These are phyloP conservation scores for Trametes versicolor DNA, from an alignment of 1,284 basidiomycete genomes.

Conservation along the genomic window DNA sequence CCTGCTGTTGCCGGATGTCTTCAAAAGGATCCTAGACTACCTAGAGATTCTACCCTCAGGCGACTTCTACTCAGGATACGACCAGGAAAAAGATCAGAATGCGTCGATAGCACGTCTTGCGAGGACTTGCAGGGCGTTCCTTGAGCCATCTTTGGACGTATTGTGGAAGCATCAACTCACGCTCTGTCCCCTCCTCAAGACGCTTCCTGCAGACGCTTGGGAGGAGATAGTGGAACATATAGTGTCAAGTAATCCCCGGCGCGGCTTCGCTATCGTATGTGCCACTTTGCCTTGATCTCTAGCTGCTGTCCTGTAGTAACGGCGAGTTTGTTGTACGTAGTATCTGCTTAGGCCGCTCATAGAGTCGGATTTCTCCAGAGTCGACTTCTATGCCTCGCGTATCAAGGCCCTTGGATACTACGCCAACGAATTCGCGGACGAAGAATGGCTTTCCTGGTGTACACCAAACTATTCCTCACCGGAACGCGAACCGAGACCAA, in stretches of 20 bases:
- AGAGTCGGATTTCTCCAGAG: constrained; percentile 1
- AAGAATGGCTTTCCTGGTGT: not conserved
- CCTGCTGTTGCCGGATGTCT: too few relatives aligned
- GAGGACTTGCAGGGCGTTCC: not conserved
- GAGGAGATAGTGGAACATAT: not conserved
- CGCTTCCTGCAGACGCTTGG: not conserved
- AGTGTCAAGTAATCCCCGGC: too few relatives aligned
- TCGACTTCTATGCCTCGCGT: constrained; percentile 9
- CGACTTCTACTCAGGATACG: too few relatives aligned
- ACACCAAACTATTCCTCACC: not conserved
- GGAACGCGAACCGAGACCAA: not conserved
- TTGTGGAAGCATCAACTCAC: not conserved
- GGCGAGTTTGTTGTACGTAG: too few relatives aligned
- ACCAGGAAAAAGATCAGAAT: too few relatives aligned
- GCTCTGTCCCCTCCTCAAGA: not conserved
- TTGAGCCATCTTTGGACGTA: not conserved
- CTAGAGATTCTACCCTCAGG: too few relatives aligned
- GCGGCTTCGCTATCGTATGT: too few relatives aligned
- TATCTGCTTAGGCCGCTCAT: too few relatives aligned
- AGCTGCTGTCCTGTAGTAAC: too few relatives aligned
- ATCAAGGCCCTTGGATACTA: constrained; percentile 7
- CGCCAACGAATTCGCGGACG: constrained; percentile 2
- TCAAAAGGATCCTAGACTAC: too few relatives aligned
- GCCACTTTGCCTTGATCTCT: too few relatives aligned
- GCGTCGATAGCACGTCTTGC: not conserved